A percentile compares a stretch with the other conserved stretches of the same genome.
Conservation (phyloP, 352 stramenopile species). For the Phytophthora hybrid region DNA sequence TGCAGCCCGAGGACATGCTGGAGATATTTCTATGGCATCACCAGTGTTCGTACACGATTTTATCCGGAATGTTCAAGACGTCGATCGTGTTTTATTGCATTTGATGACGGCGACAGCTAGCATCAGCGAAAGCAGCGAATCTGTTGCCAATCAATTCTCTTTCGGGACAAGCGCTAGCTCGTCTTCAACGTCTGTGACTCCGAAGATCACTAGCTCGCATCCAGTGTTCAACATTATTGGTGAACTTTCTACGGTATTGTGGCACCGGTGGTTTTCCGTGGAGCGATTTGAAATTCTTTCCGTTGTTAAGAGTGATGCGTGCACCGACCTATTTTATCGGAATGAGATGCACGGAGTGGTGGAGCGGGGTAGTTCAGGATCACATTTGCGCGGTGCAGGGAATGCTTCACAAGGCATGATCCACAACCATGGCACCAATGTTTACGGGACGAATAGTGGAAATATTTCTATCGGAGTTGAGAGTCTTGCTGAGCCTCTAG, state of each 20-base stretch:
- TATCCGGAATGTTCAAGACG: conserved; percentile 87
- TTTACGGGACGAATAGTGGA: conserved; percentile 44
- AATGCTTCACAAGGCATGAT: conserved; percentile 42
- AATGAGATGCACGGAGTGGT: conserved; percentile 44
- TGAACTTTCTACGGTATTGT: conserved; percentile 85
- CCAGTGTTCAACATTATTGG: conserved; percentile 92
- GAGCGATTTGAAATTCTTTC: conserved; percentile 87
- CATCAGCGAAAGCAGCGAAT: conserved; percentile 49
- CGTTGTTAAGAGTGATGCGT: conserved; percentile 76
- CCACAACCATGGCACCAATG: conserved; percentile 42
- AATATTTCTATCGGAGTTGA: conserved; percentile 60
- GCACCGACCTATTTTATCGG: conserved; percentile 72
- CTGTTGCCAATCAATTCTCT: conserved; percentile 72
- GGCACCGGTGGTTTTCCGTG: conserved; percentile 92
- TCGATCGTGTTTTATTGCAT: conserved; percentile 86
- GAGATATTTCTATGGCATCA: conserved; percentile 35
- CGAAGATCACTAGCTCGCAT: conserved; percentile 64
- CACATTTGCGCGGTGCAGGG: conserved; percentile 34
- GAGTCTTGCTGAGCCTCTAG: conserved; percentile 59
- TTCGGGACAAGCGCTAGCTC: conserved; percentile 64
- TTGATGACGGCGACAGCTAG: conserved; percentile 79
- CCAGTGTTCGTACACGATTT: conserved; percentile 79
- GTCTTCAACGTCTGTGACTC: conserved; percentile 31
- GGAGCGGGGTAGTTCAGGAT: conserved; percentile 39
- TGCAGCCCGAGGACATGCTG: conserved; percentile 3